Base-by-base conservation (phyloP, 2,329 filamentous ascomycete species). In the Byssothecium circinans region DNA sequence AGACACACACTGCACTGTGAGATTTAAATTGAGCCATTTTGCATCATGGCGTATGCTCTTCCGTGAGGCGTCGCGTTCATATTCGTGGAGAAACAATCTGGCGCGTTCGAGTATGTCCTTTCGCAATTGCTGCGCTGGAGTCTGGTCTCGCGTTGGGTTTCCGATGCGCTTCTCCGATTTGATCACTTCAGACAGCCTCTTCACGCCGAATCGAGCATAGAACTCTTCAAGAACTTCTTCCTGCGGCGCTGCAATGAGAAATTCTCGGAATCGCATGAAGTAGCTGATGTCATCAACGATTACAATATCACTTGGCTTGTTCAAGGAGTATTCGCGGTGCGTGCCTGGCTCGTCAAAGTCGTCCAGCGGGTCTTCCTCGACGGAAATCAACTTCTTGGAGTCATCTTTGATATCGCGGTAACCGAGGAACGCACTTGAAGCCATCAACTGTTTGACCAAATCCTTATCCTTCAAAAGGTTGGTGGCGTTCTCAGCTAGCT, bases 61-160 rank as follows among this genome's bases (percentile, higher is more conserved):
- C 8, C 17, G 29, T 1, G 64, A 64, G n/a, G 59, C 62, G 50
- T 95, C 88, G 4, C 81, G 78, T 29, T 85, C 81, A 65, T 92
- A 87, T 61, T 89, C 91, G 63, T 96, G 87, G 22, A 99, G 76
- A 69, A 97, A 99, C 20, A 99, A 80, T 55, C 92, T 89, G 44
- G 88, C 87, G 45, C 94, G 84, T 69, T 99, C 95, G 4, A 95
- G 76, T 15, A 97, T 88, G 53, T 92, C 84, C 59, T 87, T 91
- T 45, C 87, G 84, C 35, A 97, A 72, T 64, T 83, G 83, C 41
- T 80, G 75, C 2, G 87, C 88, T n/a, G 78, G 73, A 20, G 80
- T 81, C 62, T 92, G 88, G 60, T 89, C 87, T 3, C 81, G 74
- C 12, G 81, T 79, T 32, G 82, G 74, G 2, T 79, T 74, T 0